Base-by-base conservation (phyloP, 768 basidiomycete species). In the Pleurotus platypus region DNA sequence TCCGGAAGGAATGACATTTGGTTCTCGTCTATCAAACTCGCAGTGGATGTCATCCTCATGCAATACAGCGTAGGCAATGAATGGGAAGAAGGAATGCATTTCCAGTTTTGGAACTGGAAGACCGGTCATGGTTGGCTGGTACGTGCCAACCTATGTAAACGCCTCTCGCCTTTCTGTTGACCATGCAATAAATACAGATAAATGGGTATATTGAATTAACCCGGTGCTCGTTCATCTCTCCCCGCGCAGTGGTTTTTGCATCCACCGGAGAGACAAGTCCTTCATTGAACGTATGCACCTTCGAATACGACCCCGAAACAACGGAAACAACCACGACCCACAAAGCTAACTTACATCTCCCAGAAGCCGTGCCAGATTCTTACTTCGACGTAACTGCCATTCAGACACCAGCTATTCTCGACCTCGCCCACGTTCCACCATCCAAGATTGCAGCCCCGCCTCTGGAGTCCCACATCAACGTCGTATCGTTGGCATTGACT, bases 41-140 rank as follows among this genome's bases (percentile, higher is more conserved):
- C 75, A 2, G 75, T 78, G 22, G 84, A 86, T 58, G 69, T 83
- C 27, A 62, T 87, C 30, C 83, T 76, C 4, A 65, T 82, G 49
- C 78, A 80, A 66, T 65, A 75, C 8, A 9, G 30, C 30, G 30
- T 35, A 35, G 66, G 61, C 8, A 69, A 70, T 3, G 60, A 62
- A 3, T 54, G 39, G 20, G 66, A 71, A 30, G 63, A 71, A 1
- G 62, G 80, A 4, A 35, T 79, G 18, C 66, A 35, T 35, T 35
- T 35, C 8, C 30, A 35, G 9, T 35, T 79, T 5, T 85, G 81
- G 81, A 78, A 82, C 53, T 85, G 84, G 84, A 73, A 65, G 57
- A 75, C 69, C 0, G 80, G 78, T 0, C 59, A 63, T 9, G 9
- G 69, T 8, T 60, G 82, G 42, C 70, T 77, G 48, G 83, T 83